Evolutionary conservation across 139 green algal species (phyloP).

Genomic region (Chlorokybus atmophyticus): DNA sequence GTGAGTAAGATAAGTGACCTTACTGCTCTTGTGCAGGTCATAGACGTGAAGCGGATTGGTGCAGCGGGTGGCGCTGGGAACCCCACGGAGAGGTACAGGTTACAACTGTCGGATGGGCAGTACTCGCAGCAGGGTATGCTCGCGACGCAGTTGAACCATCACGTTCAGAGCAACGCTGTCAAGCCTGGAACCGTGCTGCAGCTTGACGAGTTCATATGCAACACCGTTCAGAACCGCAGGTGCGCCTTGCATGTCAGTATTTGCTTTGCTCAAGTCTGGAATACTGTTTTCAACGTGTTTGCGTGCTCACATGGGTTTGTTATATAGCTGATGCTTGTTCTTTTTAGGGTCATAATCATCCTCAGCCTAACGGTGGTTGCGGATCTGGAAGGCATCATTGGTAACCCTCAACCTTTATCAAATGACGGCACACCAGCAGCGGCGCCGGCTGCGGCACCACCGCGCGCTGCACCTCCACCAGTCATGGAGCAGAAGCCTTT

Average conservation of each 20-base stretch:
- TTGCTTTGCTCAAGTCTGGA: background rate
- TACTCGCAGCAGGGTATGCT: conserved; percentile 50
- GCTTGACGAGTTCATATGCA: conserved; percentile 50
- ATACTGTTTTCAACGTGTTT: background rate
- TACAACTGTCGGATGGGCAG: conserved; percentile 50
- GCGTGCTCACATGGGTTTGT: too few species aligned
- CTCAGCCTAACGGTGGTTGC: too few species aligned
- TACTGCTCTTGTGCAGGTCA: too few species aligned
- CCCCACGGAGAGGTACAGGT: conserved; percentile 42
- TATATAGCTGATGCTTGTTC: too few species aligned
- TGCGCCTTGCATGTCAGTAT: conserved; percentile 14
- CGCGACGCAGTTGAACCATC: conserved; percentile 56
- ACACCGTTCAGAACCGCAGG: conserved; percentile 38
- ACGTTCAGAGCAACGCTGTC: conserved; percentile 32
- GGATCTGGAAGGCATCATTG: too few species aligned
- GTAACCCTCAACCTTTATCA: background rate
- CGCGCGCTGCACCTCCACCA: too few species aligned
- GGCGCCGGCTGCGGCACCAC: too few species aligned
- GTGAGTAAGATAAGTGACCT: too few species aligned
- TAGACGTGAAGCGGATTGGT: too few species aligned
- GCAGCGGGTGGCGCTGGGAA: too few species aligned
- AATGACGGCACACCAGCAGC: background rate
- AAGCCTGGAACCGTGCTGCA: conserved; percentile 38
- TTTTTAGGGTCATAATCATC: too few species aligned
- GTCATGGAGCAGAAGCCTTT: too few species aligned